Evolutionary conservation across 495 filamentous ascomycete species (phyloP), one percentile per base, ranked within the genome.

Genomic region (Penicillium waksmanii): DNA sequence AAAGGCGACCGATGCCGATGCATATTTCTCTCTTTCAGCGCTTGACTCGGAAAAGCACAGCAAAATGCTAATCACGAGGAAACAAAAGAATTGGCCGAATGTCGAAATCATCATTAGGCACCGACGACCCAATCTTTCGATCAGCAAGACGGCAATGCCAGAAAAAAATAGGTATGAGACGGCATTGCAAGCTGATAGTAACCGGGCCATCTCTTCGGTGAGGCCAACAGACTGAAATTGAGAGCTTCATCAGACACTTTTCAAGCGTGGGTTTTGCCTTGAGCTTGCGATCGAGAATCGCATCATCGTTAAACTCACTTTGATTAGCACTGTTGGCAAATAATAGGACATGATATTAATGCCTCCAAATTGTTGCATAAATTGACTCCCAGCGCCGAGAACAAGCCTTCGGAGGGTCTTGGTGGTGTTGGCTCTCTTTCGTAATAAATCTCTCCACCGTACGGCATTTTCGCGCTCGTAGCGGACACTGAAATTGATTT

Each of bases 51-150:
- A 64, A 54, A 74, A 80, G 1, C 74, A 66, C 1, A 87, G 68
- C 4, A 84, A 61, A 55, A 83, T 70, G 2, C 82, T 84, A 42
- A 87, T 82, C 55, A 85, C 70, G 23, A 83, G 52, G 66, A 81
- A 86, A 62, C 79, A 74, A n/a, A 71, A 15, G 56, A 56, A 68
- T 57, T 82, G 78, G 3, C 79, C 80, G 10, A 66, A 66, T 8
- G 76, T 69, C 0, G 73, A 77, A 34, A 76, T 67, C 55, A 81
- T 66, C 75, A 83, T 75, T 64, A 82, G 69, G 46, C 77, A 77
- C 7, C 80, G 58, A 6, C 81, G 70, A 5, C 80, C 81, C 62
- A 68, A 76, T 18, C 74, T 62, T 60, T 84, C 81, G 35, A 83
- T 68, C 38, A 77, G 68, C 0, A 71, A 64, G 13, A 81, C 75